phyloP scores from a whole-genome alignment of 2,329 filamentous ascomycete species.

The Fusarium armeniacum region DNA sequence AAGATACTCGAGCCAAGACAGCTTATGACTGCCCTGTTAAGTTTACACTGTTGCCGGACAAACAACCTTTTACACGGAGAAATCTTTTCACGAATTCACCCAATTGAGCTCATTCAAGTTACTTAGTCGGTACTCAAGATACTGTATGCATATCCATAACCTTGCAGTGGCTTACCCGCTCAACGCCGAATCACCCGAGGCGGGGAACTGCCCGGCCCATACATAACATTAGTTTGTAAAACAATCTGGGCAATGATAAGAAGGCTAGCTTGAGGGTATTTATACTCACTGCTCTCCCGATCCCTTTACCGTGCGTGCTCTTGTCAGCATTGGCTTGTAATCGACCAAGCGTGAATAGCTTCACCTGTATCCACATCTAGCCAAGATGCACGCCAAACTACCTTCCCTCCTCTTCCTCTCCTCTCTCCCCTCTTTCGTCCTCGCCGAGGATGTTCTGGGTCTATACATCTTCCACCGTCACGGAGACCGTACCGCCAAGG shows the following conservation, averaged over 20 bases:
- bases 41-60: not conserved
- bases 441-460: conserved; percentile 79
- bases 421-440: conserved; percentile 56
- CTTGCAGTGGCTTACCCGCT: conserved; percentile 31
- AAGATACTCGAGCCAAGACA: not conserved
- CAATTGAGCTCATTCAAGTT: not conserved
- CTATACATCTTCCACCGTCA: conserved; percentile 91
- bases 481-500: conserved; percentile 88
- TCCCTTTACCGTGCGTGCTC: not conserved
- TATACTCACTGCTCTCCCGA: conserved; percentile 1
- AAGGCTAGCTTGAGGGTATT: not conserved
- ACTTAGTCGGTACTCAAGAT: no score
- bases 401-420: conserved; percentile 55
- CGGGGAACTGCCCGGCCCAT: conserved; percentile 16
- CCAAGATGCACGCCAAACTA: conserved; percentile 58
- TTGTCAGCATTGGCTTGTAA: not conserved
- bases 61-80: conserved; percentile 4
- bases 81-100: conserved; percentile 6
- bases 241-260: not conserved
- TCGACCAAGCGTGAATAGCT: conserved; percentile 23
- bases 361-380: conserved; percentile 12
- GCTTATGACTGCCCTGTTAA: not conserved
- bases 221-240: not conserved
- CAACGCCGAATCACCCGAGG: conserved; percentile 30
- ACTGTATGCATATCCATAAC: conserved; percentile 12